Evolutionary conservation across 352 stramenopile species (phyloP).

Genomic region (Ophiocytium majus): DNA sequence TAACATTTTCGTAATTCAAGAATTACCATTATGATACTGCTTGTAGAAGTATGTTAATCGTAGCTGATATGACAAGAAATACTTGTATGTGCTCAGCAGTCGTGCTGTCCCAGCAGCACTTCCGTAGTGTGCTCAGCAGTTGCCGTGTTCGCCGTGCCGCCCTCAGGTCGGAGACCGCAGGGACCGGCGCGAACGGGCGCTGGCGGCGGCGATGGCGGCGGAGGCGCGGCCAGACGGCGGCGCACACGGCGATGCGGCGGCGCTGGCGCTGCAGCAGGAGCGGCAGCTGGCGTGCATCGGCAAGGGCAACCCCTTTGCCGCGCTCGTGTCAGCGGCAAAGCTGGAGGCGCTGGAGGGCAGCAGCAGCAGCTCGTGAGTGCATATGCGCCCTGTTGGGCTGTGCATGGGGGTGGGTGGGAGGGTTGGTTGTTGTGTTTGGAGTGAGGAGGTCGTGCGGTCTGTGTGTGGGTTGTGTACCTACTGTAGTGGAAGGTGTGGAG

Average conservation of each 20-base stretch:
- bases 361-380: background rate
- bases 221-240: background rate
- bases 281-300: background rate
- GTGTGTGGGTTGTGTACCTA: too few species aligned
- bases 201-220: background rate
- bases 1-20: too few species aligned
- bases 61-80: too few species aligned
- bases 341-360: background rate
- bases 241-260: background rate
- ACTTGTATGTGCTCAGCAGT: too few species aligned
- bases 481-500: too few species aligned
- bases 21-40: too few species aligned
- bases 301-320: slow-evolving; percentile 15
- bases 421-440: too few species aligned
- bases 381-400: too few species aligned
- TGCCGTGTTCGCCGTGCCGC: background rate
- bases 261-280: background rate
- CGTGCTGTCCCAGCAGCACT: background rate
- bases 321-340: background rate
- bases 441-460: too few species aligned
- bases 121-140: background rate
- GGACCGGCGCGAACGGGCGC: background rate
- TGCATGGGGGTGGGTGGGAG: too few species aligned
- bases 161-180: background rate
- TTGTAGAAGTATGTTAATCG: too few species aligned